A percentile compares a stretch with the other conserved stretches of the same genome.
Evolutionary conservation across 768 basidiomycete species (phyloP).

Genomic region (Rhodotorula kratochvilovae): DNA sequence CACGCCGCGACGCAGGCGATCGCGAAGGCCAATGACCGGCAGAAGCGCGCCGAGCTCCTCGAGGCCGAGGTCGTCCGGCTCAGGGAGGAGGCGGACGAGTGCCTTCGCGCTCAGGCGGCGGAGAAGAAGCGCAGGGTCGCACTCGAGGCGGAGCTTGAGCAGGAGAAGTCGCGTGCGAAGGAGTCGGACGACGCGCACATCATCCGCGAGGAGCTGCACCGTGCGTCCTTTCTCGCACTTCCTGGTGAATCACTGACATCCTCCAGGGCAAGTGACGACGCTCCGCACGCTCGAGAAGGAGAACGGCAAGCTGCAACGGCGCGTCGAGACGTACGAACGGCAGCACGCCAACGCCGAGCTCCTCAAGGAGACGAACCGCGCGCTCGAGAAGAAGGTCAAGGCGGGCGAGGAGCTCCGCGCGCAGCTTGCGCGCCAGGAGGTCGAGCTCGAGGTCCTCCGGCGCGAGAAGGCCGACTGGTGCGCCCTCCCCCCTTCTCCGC

Average conservation of each 20-base stretch:
- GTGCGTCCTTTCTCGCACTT: not conserved
- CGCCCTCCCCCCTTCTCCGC: not conserved
- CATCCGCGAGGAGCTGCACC: conserved; percentile 34
- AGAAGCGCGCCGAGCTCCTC: not conserved
- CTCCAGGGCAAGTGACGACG: conserved; percentile 38
- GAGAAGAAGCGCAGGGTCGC: conserved; percentile 14
- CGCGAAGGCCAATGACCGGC: conserved; percentile 14
- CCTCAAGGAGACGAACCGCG: conserved; percentile 42
- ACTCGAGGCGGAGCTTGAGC: conserved; percentile 29
- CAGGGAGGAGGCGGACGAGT: not conserved
- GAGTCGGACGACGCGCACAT: conserved; percentile 18
- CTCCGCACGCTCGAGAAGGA: conserved; percentile 41
- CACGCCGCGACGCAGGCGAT: conserved; percentile 25
- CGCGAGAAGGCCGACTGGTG: conserved; percentile 42
- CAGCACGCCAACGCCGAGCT: conserved; percentile 39
- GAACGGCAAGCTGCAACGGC: conserved; percentile 38
- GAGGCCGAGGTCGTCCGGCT: conserved; percentile 14
- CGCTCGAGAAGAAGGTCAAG: conserved; percentile 39
- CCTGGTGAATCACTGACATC: fast-evolving
- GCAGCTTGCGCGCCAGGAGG: conserved; percentile 19
- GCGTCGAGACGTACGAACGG: conserved; percentile 38
- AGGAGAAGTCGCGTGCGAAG: conserved; percentile 5
- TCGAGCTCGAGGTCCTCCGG: conserved; percentile 30
- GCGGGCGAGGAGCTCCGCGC: conserved; percentile 26
- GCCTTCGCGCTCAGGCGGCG: not conserved